These are phyloP conservation scores for Sicyos edulis DNA, from an alignment of 306 rosid species.

Conservation along the genomic window DNA sequence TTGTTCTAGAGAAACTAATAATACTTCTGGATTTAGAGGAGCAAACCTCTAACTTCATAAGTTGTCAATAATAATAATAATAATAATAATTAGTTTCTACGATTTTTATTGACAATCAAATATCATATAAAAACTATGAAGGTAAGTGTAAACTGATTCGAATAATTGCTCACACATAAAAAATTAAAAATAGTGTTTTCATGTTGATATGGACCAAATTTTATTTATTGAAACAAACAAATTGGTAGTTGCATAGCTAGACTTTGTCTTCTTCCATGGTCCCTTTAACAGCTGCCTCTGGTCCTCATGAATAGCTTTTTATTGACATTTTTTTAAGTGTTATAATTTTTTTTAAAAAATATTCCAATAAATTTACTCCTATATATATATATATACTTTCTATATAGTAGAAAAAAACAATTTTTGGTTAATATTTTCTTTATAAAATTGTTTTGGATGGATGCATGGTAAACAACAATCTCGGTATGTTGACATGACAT, in stretches of 20 bases:
- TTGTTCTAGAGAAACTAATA: too few relatives aligned
- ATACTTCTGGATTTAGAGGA: too few relatives aligned
- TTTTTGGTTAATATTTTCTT: not conserved
- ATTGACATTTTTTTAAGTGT: not conserved
- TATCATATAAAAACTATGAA: too few relatives aligned
- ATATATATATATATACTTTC: not conserved
- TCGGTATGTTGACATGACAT: not conserved
- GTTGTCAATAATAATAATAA: too few relatives aligned
- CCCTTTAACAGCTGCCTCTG: not conserved
- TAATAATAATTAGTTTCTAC: too few relatives aligned
- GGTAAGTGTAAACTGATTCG: too few relatives aligned
- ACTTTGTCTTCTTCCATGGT: constrained; percentile 1
- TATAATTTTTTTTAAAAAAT: not conserved
- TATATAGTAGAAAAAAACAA: not conserved
- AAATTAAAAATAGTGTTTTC: too few relatives aligned
- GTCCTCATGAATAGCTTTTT: not conserved
- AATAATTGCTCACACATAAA: too few relatives aligned
- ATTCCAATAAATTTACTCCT: not conserved
- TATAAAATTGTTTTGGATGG: not conserved
- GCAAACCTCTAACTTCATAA: too few relatives aligned
- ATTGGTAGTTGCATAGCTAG: not conserved
- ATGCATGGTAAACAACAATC: not conserved
- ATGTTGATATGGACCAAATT: not conserved
- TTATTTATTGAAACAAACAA: constrained; percentile 11
- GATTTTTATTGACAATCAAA: too few relatives aligned